phyloP scores from a whole-genome alignment of 768 basidiomycete genomes.

The Mycena galopus region DNA sequence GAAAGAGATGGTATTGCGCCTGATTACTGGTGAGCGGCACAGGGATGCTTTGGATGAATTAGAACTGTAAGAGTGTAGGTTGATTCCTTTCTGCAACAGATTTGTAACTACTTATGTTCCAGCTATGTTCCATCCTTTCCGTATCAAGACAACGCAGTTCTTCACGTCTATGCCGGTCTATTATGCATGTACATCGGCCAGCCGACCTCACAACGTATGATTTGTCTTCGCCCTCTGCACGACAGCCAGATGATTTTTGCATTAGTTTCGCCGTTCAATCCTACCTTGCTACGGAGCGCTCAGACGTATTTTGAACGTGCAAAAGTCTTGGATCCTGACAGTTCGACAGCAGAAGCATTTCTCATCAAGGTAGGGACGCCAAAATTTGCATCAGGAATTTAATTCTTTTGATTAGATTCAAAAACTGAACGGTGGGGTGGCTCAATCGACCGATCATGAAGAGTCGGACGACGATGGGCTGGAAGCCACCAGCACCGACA shows the following conservation, averaged over 20 bases:
- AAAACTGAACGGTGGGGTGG: slow-evolving; percentile 21
- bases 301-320: slow-evolving; percentile 77
- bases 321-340: slow-evolving; percentile 68
- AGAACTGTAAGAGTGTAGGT: slow-evolving; percentile 74
- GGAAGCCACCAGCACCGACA: slow-evolving; percentile 28
- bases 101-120: slow-evolving; percentile 22
- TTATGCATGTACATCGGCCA: slow-evolving; percentile 76
- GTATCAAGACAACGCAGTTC: slow-evolving; percentile 82
- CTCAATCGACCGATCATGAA: slow-evolving; percentile 24
- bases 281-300: slow-evolving; percentile 62
- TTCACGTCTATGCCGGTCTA: slow-evolving; percentile 89
- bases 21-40: slow-evolving; percentile 70
- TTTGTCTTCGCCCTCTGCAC: background rate
- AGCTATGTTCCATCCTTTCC: slow-evolving; percentile 92
- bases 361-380: slow-evolving; percentile 59
- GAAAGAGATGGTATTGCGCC: slow-evolving; percentile 77
- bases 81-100: background rate
- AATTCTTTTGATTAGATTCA: slow-evolving; percentile 26
- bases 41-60: slow-evolving; percentile 86
- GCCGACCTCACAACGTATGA: slow-evolving; percentile 36
- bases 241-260: background rate
- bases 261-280: slow-evolving; percentile 42
- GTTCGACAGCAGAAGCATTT: slow-evolving; percentile 65
- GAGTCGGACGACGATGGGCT: slow-evolving; percentile 55
- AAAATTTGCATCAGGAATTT: background rate